Evolutionary conservation across 1,284 basidiomycete species (phyloP).

Genomic region (Trametes versicolor): DNA sequence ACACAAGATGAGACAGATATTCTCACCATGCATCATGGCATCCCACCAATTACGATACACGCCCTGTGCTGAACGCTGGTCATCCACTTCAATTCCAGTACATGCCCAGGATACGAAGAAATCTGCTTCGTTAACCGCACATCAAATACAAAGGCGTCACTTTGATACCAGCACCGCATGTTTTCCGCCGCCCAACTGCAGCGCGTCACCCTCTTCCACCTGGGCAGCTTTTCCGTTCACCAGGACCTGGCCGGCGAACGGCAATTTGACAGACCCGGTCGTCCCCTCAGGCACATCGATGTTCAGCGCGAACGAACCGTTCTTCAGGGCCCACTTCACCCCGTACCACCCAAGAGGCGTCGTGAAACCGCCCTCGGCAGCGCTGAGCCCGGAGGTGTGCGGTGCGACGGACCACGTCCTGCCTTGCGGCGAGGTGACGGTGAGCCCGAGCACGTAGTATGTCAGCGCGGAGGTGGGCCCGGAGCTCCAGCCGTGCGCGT

Average conservation of each 20-base stretch:
- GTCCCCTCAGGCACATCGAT: conserved; percentile 48
- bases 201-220: neutral
- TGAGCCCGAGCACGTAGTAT: conserved; percentile 56
- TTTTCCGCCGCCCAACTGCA: conserved; percentile 30
- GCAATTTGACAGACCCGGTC: conserved; percentile 43
- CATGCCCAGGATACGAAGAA: no score
- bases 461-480: conserved; percentile 50
- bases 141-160: neutral
- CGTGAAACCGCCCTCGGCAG: conserved; percentile 54
- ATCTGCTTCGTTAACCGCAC: no score
- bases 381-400: conserved; percentile 49
- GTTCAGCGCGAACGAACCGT: conserved; percentile 38
- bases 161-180: conserved; percentile 24
- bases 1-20: no score
- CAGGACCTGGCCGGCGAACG: conserved; percentile 44
- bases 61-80: no score
- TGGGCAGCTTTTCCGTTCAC: conserved; percentile 37
- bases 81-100: no score
- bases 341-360: conserved; percentile 55
- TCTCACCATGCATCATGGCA: no score
- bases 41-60: no score
- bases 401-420: conserved; percentile 54
- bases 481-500: conserved; percentile 51
- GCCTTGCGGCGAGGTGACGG: conserved; percentile 50
- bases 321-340: conserved; percentile 43